Evolutionary conservation across 768 basidiomycete species (phyloP).

Genomic region (Hebeloma cylindrosporum): DNA sequence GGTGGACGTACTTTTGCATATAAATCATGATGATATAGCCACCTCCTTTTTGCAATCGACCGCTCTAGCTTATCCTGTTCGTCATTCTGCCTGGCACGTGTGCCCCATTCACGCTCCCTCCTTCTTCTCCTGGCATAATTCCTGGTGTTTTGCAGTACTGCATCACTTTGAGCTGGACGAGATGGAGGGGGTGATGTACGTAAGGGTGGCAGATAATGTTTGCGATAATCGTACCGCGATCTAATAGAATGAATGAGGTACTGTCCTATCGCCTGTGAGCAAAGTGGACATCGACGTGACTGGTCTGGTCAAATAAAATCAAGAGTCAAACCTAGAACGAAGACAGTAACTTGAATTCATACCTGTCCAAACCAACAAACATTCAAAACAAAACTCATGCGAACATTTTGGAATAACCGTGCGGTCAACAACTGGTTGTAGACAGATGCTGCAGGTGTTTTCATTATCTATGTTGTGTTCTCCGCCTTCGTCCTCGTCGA

Average conservation of each 20-base stretch:
- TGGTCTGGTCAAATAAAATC: constrained; percentile 52
- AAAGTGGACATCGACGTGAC: constrained; percentile 77
- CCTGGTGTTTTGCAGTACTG: constrained; percentile 28
- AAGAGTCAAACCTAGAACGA: neutral
- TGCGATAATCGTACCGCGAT: constrained; percentile 78
- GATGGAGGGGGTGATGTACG: constrained; percentile 47
- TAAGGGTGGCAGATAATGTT: constrained; percentile 71
- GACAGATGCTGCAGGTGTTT: constrained; percentile 76
- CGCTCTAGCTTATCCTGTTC: constrained; percentile 72
- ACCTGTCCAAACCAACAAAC: constrained; percentile 86
- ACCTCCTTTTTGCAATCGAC: constrained; percentile 69
- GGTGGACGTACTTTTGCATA: constrained; percentile 75
- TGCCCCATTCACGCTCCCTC: constrained; percentile 56
- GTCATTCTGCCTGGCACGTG: constrained; percentile 50
- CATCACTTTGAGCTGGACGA: constrained; percentile 26
- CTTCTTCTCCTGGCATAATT: constrained; percentile 34
- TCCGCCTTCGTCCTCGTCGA: constrained; percentile 2
- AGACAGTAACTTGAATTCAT: constrained; percentile 21
- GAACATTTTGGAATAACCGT: constrained; percentile 84
- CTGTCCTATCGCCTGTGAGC: constrained; percentile 63
- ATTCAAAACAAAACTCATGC: constrained; percentile 94
- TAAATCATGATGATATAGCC: constrained; percentile 77
- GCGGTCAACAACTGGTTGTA: constrained; percentile 73
- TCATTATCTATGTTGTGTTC: constrained; percentile 15
- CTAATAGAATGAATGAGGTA: constrained; percentile 81